phyloP scores from a whole-genome alignment of 768 basidiomycete species.

The Termitomyces sp. region DNA sequence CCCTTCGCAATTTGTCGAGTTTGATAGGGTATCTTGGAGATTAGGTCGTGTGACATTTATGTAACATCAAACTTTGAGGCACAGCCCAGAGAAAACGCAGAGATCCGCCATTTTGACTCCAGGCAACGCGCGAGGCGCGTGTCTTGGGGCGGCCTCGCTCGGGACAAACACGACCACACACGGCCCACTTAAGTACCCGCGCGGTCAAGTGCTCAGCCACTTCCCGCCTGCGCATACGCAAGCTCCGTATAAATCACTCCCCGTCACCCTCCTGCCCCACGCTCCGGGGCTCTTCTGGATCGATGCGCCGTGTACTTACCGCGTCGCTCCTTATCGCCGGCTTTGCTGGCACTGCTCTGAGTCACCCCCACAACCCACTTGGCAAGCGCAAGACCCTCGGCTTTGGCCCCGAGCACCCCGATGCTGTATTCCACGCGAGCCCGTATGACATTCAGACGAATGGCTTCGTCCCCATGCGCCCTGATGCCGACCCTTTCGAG shows the following conservation, averaged over 20 bases:
- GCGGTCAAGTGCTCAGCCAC: background rate
- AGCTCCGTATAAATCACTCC: background rate
- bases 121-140: too few relatives aligned
- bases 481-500: conserved; percentile 46
- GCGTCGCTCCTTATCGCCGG: conserved; percentile 59
- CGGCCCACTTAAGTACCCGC: conserved; percentile 11
- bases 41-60: conserved; percentile 7
- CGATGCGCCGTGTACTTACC: conserved; percentile 65
- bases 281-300: background rate
- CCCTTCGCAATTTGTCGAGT: background rate
- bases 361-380: conserved; percentile 34
- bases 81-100: too few relatives aligned
- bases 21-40: background rate
- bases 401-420: conserved; percentile 79
- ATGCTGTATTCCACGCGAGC: conserved; percentile 60
- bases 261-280: too few relatives aligned
- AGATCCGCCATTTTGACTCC: too few relatives aligned
- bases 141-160: background rate
- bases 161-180: conserved; percentile 18
- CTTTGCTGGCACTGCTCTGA: conserved; percentile 54
- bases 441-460: conserved; percentile 43
- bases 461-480: conserved; percentile 34
- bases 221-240: too few relatives aligned
- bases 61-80: too few relatives aligned
- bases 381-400: conserved; percentile 78